Evolutionary conservation across 2,329 filamentous ascomycete species (phyloP).

Genomic region (Clathrospora elynae): DNA sequence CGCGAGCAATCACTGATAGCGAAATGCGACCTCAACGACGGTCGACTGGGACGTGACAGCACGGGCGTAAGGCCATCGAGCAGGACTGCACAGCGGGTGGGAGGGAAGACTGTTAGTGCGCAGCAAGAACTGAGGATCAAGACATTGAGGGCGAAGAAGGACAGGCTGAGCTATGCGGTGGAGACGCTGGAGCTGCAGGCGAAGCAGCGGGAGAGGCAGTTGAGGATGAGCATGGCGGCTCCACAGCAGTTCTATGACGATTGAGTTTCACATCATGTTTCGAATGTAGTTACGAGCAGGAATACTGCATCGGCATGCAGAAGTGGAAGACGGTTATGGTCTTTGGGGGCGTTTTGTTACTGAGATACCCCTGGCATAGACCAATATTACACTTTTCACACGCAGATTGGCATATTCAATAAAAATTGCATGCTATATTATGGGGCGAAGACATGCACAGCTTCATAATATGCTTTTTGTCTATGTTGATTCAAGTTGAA

Average conservation of each 20-base stretch:
- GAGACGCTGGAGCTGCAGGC: slow-evolving; percentile 85
- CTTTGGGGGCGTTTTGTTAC: slow-evolving; percentile 31
- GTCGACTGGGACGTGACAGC: slow-evolving; percentile 58
- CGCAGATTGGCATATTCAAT: too few relatives aligned
- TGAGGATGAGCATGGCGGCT: slow-evolving; percentile 74
- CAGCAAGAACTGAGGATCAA: slow-evolving; percentile 65
- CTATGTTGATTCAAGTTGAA: too few relatives aligned
- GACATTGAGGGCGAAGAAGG: slow-evolving; percentile 78
- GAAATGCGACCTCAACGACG: slow-evolving; percentile 81
- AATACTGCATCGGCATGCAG: background rate
- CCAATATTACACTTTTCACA: too few relatives aligned
- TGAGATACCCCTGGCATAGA: slow-evolving; percentile 35
- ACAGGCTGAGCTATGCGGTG: slow-evolving; percentile 83
- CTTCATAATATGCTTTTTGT: background rate
- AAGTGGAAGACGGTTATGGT: background rate
- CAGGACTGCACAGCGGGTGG: slow-evolving; percentile 28
- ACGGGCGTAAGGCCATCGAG: slow-evolving; percentile 32
- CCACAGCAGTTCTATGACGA: slow-evolving; percentile 48
- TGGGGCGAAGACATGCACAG: background rate
- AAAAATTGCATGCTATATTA: too few relatives aligned
- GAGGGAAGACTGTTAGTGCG: slow-evolving; percentile 45
- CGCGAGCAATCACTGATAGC: slow-evolving; percentile 84
- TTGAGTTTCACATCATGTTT: too few relatives aligned
- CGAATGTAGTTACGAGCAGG: too few relatives aligned
- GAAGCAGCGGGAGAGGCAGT: slow-evolving; percentile 72